These are phyloP conservation scores for Centella asiatica DNA, from an alignment of 129 eudicot species.

Conservation along the genomic window DNA sequence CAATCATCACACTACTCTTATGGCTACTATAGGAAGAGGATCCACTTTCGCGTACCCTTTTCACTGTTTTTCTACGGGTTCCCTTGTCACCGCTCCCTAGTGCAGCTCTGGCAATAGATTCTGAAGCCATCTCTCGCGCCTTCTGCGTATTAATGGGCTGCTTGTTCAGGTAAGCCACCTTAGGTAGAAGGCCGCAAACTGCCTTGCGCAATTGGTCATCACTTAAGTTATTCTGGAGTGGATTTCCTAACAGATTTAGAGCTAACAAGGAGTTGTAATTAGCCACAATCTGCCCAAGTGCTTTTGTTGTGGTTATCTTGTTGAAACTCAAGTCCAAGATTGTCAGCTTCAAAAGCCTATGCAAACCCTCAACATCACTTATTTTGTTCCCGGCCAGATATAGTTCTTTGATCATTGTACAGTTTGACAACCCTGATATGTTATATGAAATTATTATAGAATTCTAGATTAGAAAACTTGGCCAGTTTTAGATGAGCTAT, in stretches of 20 bases:
- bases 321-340: constrained; percentile 85
- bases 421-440: constrained; percentile 63
- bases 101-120: constrained; percentile 54
- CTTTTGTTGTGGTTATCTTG: constrained; percentile 76
- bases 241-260: constrained; percentile 73
- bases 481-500: neutral
- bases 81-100: constrained; percentile 36
- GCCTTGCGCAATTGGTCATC: constrained; percentile 72
- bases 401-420: constrained; percentile 67
- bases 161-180: constrained; percentile 69
- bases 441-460: too few species aligned
- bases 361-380: constrained; percentile 78
- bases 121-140: constrained; percentile 60
- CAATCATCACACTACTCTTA: constrained; percentile 24
- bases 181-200: constrained; percentile 67
- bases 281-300: constrained; percentile 84
- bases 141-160: constrained; percentile 77
- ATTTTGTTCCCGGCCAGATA: constrained; percentile 87
- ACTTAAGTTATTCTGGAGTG: constrained; percentile 57
- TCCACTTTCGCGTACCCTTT: constrained; percentile 35
- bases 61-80: constrained; percentile 40
- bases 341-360: constrained; percentile 67
- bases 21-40: constrained; percentile 29
- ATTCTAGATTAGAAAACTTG: constrained; percentile 6
- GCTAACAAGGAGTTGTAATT: constrained; percentile 70